A percentile compares a stretch with the other conserved stretches of the same genome.
Conservation (phyloP, 106 monocot genomes). For the Xerophyta viscosa region DNA sequence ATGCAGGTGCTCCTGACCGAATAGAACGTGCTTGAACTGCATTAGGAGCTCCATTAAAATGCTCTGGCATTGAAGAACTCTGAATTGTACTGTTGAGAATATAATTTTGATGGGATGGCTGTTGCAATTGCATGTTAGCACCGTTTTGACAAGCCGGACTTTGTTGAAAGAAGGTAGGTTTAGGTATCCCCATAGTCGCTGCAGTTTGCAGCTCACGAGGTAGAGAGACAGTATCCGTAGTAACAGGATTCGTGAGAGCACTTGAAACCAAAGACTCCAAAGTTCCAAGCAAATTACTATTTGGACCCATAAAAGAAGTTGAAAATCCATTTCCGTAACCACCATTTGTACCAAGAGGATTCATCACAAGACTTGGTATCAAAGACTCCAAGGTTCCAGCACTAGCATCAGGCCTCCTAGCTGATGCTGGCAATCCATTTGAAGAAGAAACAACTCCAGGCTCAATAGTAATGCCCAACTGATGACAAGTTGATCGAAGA, state of each 20-base stretch:
- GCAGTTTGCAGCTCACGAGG: conserved; percentile 3
- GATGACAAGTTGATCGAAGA: conserved; percentile 1
- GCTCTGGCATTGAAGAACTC: conserved; percentile 11
- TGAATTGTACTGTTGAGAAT: conserved; percentile 8
- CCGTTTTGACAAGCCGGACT: conserved; percentile 1
- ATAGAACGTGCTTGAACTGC: conserved; percentile 51
- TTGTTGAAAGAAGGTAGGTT: conserved; percentile 1
- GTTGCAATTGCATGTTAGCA: conserved; percentile 13
- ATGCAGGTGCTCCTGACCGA: conserved; percentile 11
- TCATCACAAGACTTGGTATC: too few species aligned
- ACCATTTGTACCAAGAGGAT: conserved; percentile 29
- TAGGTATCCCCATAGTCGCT: neutral
- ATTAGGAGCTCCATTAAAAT: conserved; percentile 17
- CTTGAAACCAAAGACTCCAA: too few species aligned
- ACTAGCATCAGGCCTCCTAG: neutral
- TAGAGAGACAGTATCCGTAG: too few species aligned
- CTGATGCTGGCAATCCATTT: neutral
- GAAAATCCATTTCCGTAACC: too few species aligned
- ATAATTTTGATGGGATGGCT: conserved; percentile 4
- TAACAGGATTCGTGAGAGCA: too few species aligned
- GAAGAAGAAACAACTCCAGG: conserved; percentile 1
- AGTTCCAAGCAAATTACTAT: too few species aligned
- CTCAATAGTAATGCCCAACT: conserved; percentile 6
- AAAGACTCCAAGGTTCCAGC: too few species aligned
- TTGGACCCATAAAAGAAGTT: too few species aligned